These are phyloP conservation scores for Mycosphaerella arachidis DNA, from an alignment of 2,329 filamentous ascomycete species.

Conservation along the genomic window DNA sequence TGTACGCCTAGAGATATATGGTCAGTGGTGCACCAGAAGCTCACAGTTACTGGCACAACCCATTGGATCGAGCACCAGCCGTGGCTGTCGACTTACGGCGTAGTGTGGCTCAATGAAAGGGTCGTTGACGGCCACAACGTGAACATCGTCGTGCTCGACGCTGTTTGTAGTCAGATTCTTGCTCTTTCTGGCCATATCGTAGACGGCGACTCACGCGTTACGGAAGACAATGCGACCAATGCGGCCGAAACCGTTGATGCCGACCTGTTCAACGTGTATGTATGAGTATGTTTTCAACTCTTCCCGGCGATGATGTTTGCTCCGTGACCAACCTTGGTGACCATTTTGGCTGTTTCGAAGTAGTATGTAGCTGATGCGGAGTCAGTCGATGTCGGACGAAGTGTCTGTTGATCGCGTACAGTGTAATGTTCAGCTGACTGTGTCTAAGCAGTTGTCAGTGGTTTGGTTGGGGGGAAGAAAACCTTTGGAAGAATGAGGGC, in stretches of 20 bases:
- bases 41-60: not conserved
- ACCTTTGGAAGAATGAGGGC: slow-evolving; percentile 1
- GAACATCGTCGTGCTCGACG: slow-evolving; percentile 80
- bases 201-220: slow-evolving; percentile 67
- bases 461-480: slow-evolving; percentile 3
- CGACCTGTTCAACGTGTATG: slow-evolving; percentile 55
- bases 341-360: slow-evolving; percentile 36
- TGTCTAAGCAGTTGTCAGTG: not conserved
- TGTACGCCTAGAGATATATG: slow-evolving; percentile 68
- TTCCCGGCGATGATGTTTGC: slow-evolving; percentile 5
- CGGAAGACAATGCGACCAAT: slow-evolving; percentile 99
- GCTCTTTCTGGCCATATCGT: slow-evolving; percentile 7
- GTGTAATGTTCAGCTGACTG: not conserved
- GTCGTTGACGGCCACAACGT: slow-evolving; percentile 97
- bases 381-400: slow-evolving; percentile 1
- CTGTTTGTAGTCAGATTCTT: slow-evolving; percentile 37
- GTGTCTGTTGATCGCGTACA: not conserved
- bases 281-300: slow-evolving; percentile 16
- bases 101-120: slow-evolving; percentile 98
- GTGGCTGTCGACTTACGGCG: slow-evolving; percentile 65
- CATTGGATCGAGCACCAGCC: not conserved
- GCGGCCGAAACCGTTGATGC: slow-evolving; percentile 99
- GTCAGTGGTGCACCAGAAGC: slow-evolving; percentile 19
- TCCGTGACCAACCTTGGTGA: slow-evolving; percentile 40
- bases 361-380: slow-evolving; percentile 14